Evolutionary conservation across 2,329 filamentous ascomycete genomes (phyloP).

Genomic region (Calonectria leucothoes): DNA sequence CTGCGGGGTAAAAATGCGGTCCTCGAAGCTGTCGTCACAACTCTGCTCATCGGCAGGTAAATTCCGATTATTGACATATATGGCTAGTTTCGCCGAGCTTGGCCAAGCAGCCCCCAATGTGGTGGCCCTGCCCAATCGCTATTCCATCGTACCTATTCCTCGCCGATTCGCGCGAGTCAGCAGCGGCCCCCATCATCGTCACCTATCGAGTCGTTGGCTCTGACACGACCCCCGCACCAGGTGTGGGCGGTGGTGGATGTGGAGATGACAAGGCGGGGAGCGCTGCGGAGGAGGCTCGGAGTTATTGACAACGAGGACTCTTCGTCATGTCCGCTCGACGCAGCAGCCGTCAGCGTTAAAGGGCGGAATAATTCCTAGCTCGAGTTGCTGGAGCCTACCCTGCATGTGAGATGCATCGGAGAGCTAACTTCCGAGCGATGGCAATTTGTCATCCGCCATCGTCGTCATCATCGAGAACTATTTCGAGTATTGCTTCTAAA

Average conservation of each 20-base stretch:
- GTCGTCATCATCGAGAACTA: background rate
- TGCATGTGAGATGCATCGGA: background rate
- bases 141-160: background rate
- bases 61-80: background rate
- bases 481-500: background rate
- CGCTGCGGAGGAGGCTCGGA: background rate
- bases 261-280: background rate
- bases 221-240: background rate
- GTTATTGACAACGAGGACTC: background rate
- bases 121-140: background rate
- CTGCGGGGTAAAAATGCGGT: constrained; percentile 13
- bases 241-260: background rate
- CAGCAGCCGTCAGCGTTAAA: background rate
- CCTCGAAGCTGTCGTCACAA: background rate
- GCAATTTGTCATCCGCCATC: background rate
- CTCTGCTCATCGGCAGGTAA: background rate
- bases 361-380: constrained; percentile 2
- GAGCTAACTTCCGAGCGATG: background rate
- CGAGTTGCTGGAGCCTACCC: background rate
- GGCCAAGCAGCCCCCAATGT: background rate
- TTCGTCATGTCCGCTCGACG: background rate
- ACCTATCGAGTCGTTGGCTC: background rate
- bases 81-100: constrained; percentile 16
- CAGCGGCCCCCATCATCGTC: background rate
- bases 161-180: background rate